Evolutionary conservation across 2,329 filamentous ascomycete genomes (phyloP).

Genomic region (Claviceps arundinis): DNA sequence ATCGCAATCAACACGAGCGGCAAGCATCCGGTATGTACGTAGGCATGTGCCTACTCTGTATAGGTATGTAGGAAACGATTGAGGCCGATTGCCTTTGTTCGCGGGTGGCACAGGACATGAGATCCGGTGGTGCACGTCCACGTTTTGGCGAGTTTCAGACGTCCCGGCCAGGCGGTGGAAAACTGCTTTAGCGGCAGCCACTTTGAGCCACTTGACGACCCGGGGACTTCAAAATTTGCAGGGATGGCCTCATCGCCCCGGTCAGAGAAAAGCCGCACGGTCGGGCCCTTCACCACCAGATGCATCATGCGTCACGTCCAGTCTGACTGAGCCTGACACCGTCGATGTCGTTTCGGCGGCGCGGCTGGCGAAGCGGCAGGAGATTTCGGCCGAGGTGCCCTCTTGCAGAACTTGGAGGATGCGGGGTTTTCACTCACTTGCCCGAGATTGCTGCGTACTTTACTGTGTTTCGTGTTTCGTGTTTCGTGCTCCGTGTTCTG

Average conservation of each 20-base stretch:
- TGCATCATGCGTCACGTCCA: neutral
- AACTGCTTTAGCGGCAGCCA: neutral
- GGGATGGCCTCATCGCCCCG: neutral
- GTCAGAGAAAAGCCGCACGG: neutral
- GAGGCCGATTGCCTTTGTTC: too few species aligned
- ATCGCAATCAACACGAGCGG: too few species aligned
- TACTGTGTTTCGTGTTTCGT: too few species aligned
- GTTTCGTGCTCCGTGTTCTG: neutral
- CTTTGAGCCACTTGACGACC: neutral
- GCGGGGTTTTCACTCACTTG: neutral
- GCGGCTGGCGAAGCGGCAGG: neutral
- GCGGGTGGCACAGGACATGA: neutral
- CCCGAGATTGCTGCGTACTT: neutral
- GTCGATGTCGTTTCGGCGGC: neutral
- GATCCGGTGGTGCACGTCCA: neutral
- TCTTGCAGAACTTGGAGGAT: neutral
- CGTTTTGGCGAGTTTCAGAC: conserved; percentile 4
- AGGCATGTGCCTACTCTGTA: too few species aligned
- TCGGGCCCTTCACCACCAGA: neutral
- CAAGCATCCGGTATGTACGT: too few species aligned
- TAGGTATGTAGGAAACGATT: too few species aligned
- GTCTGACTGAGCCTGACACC: neutral
- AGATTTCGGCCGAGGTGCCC: neutral
- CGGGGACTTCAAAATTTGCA: neutral
- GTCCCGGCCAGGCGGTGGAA: neutral